Conservation (phyloP, 192 early-diverging fungal genomes). For the Gaertneriomyces semiglobifer region DNA sequence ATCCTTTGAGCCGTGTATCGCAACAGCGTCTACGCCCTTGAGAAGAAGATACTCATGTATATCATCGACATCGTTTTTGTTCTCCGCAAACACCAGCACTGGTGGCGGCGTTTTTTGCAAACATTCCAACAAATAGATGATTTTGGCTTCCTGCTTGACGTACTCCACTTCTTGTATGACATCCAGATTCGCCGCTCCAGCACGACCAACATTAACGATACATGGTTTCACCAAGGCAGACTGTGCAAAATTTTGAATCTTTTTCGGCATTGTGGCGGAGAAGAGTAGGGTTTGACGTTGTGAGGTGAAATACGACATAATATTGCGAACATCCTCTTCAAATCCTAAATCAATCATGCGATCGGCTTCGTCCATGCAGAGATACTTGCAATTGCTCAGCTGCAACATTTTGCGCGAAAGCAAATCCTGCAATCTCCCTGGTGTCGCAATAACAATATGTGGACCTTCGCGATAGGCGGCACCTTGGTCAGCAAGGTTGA, state of each 20-base stretch:
- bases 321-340: constrained; percentile 92
- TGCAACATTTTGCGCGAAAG: constrained; percentile 82
- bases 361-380: constrained; percentile 98
- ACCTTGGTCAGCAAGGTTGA: constrained; percentile 84
- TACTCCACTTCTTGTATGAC: constrained; percentile 98
- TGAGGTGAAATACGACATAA: constrained; percentile 88
- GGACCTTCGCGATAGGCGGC: constrained; percentile 72
- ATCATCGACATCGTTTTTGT: constrained; percentile 98
- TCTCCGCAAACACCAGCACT: constrained; percentile 94
- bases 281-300: constrained; percentile 98
- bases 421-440: constrained; percentile 92
- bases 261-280: constrained; percentile 96
- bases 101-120: constrained; percentile 96
- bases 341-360: constrained; percentile 99
- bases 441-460: constrained; percentile 95
- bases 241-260: constrained; percentile 95
- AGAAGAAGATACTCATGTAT: constrained; percentile 94
- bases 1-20: constrained; percentile 94
- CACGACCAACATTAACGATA: constrained; percentile 96
- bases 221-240: constrained; percentile 84
- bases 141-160: constrained; percentile 93
- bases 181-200: constrained; percentile 93
- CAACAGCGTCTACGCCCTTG: constrained; percentile 91
- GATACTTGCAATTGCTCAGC: constrained; percentile 75
- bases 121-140: constrained; percentile 91